A percentile compares a stretch with the other conserved stretches of the same genome.
These are phyloP conservation scores for Symbiodinium pilosum DNA, from an alignment of 73 alveolate genomes.

Conservation along the genomic window DNA sequence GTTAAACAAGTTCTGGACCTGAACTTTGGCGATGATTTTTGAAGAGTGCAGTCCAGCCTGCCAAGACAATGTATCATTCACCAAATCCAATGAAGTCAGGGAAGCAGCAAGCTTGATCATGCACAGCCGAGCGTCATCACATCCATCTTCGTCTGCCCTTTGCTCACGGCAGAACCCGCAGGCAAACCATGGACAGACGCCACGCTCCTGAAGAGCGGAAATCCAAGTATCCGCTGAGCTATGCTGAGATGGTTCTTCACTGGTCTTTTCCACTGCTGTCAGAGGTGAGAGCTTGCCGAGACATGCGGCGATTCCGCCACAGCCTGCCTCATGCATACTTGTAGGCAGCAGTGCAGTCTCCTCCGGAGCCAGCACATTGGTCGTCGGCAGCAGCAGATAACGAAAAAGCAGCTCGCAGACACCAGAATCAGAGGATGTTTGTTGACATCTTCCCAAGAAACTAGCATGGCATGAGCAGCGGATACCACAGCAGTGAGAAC, in stretches of 20 bases:
- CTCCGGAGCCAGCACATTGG: neutral
- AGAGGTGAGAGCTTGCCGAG: too few species aligned
- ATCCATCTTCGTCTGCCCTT: conserved; percentile 68
- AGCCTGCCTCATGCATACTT: neutral
- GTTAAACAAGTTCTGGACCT: too few species aligned
- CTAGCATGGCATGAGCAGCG: neutral
- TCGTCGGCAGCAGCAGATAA: conserved; percentile 39
- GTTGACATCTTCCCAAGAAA: conserved; percentile 3
- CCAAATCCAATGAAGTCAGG: too few species aligned
- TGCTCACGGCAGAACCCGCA: conserved; percentile 93
- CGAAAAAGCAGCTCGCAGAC: neutral
- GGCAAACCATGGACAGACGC: conserved; percentile 87
- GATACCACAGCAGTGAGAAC: neutral
- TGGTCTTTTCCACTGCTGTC: too few species aligned
- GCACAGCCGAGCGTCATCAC: conserved; percentile 12
- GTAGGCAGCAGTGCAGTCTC: neutral
- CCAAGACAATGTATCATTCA: too few species aligned
- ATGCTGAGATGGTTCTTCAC: too few species aligned
- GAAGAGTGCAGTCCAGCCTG: conserved; percentile 72
- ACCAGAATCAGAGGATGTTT: conserved; percentile 13
- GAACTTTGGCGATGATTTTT: conserved; percentile 35
- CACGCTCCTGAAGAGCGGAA: conserved; percentile 40
- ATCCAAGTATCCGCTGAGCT: too few species aligned
- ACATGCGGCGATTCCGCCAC: too few species aligned
- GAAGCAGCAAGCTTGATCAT: too few species aligned